Evolutionary conservation across 345 rosid species (phyloP), one percentile per base, ranked within the genome.

Genomic region (Gynandropsis gynandra): DNA sequence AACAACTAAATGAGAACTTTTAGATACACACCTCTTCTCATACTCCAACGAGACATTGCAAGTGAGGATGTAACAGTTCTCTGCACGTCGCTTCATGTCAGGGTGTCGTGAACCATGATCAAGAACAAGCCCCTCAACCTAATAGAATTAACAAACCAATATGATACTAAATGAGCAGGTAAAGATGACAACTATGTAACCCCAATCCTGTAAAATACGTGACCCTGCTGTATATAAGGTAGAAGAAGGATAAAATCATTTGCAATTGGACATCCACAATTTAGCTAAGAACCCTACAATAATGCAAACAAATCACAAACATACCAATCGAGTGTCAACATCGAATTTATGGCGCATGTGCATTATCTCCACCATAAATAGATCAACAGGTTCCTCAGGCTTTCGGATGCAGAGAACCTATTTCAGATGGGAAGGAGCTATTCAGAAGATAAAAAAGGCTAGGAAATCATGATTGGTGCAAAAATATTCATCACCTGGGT

Each of bases 81-180:
- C 99, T 32, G 99, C 95, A 18, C 89, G 80, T 10, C 99, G 73
- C 76, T 90, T 90, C 98, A 90, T 90, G 63, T 90, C 98, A 50
- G 98, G 98, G 75, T 90, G 98, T 64, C 98, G 82, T 4, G 99
- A 93, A 53, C 97, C 99, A 71, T 93, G 99, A 60, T 93, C 99
- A 49, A 93, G 85, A 41, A 93, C 99, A 63, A 93, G 94, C 48
- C 99, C 99, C 74, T 93, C 95, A 70, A 93, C 83, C 99, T 93
- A 58, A 11, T 41, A n/a, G n/a, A 54, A 29, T 24, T 42, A 54
- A 41, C 7, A 27, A 47, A 36, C 48, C 32, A 54, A 40, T 14
- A 19, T 34, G 29, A 5, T 35, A 52, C 27, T 37, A 27, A 64
- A 47, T 20, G 42, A 10, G 52, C 54, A 21, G 39, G 47, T 29